phyloP scores from a whole-genome alignment of 108 stramenopile genomes.

The Discostella pseudostelligera region DNA sequence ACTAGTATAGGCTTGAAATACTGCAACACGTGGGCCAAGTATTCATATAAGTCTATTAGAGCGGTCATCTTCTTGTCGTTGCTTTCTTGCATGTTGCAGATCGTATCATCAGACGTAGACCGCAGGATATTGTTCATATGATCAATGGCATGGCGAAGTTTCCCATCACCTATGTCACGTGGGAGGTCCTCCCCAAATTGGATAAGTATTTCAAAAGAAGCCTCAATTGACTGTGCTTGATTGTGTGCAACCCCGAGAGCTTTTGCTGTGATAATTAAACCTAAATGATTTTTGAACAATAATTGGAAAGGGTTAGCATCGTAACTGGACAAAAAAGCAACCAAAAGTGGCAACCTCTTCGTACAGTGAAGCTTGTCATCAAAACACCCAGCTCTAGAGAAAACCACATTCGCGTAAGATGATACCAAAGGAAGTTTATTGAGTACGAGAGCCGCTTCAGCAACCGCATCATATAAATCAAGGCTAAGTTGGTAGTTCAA shows the following conservation, averaged over 20 bases:
- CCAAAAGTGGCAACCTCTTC: no score
- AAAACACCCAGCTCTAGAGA: slow-evolving; percentile 8
- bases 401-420: neutral
- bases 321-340: no score
- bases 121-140: slow-evolving; percentile 5
- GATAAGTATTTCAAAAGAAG: neutral
- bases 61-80: slow-evolving; percentile 8
- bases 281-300: no score
- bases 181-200: slow-evolving; percentile 18
- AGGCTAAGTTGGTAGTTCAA: slow-evolving; percentile 15
- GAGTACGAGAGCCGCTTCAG: slow-evolving; percentile 13
- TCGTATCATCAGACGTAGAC: slow-evolving; percentile 5
- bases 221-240: neutral
- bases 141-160: neutral
- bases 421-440: neutral
- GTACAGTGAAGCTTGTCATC: slow-evolving; percentile 20
- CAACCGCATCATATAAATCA: slow-evolving; percentile 23
- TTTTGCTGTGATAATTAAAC: neutral
- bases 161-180: neutral
- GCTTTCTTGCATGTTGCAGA: slow-evolving; percentile 8
- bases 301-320: no score
- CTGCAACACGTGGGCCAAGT: neutral
- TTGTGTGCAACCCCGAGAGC: neutral
- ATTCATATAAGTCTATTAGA: slow-evolving; percentile 16
- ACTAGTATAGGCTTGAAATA: neutral